Evolutionary conservation across 495 filamentous ascomycete genomes (phyloP).

Genomic region (Aspergillus taichungensis): DNA sequence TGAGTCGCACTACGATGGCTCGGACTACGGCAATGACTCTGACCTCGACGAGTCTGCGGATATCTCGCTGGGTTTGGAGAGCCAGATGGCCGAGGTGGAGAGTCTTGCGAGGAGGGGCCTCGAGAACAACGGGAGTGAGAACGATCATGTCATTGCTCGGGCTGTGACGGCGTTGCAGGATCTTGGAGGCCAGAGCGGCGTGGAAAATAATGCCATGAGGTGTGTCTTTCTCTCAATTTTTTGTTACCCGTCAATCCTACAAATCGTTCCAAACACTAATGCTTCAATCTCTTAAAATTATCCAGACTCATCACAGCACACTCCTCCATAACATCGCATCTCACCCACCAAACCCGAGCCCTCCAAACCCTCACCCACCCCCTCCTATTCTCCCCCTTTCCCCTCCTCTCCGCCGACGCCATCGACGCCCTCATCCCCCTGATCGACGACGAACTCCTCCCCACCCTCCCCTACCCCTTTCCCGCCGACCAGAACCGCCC

Average conservation of each 20-base stretch:
- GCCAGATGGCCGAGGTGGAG: slow-evolving; percentile 69
- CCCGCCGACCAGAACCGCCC: slow-evolving; percentile 39
- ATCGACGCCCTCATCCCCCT: slow-evolving; percentile 60
- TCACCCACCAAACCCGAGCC: slow-evolving; percentile 74
- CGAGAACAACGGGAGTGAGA: slow-evolving; percentile 59
- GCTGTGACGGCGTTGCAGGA: slow-evolving; percentile 68
- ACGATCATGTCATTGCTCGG: slow-evolving; percentile 60
- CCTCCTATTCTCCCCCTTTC: slow-evolving; percentile 43
- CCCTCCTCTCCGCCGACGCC: slow-evolving; percentile 53
- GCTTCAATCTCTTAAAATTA: slow-evolving; percentile 14
- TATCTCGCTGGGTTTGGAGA: slow-evolving; percentile 63
- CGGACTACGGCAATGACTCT: slow-evolving; percentile 57
- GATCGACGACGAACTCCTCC: slow-evolving; percentile 46
- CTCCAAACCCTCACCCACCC: slow-evolving; percentile 74
- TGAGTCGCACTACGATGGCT: slow-evolving; percentile 47
- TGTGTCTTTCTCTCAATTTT: slow-evolving; percentile 38
- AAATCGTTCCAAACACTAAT: too few species aligned
- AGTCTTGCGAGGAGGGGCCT: slow-evolving; percentile 62
- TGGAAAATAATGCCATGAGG: slow-evolving; percentile 76
- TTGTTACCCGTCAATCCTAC: too few species aligned
- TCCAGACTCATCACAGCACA: slow-evolving; percentile 79
- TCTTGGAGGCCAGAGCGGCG: slow-evolving; percentile 68
- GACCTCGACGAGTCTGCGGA: slow-evolving; percentile 59
- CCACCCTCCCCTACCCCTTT: slow-evolving; percentile 40
- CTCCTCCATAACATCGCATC: slow-evolving; percentile 71